phyloP scores from a whole-genome alignment of 352 stramenopile species.

The Phytopythium mirpurense region DNA sequence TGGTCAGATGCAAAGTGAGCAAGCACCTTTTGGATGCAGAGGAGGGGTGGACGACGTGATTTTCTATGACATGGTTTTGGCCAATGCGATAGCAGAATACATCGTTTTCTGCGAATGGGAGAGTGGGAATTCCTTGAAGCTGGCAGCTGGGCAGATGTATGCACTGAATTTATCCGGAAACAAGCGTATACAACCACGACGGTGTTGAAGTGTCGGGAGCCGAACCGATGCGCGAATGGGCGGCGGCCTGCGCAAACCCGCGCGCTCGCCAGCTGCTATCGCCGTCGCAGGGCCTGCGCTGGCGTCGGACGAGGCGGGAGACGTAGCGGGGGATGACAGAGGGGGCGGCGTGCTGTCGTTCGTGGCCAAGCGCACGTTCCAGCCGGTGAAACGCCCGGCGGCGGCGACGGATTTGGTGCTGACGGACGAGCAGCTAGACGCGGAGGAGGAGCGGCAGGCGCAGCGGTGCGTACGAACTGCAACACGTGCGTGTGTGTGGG shows the following conservation, averaged over 20 bases:
- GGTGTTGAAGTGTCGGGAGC: background rate
- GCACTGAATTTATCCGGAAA: no score
- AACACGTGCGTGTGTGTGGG: no score
- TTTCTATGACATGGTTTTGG: background rate
- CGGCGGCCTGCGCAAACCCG: constrained; percentile 34
- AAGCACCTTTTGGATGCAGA: background rate
- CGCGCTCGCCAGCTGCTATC: background rate
- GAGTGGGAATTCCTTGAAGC: no score
- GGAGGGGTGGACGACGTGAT: background rate
- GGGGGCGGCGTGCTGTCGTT: background rate
- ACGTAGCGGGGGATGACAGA: background rate
- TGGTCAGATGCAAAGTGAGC: background rate
- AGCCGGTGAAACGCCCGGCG: constrained; percentile 13
- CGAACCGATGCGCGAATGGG: constrained; percentile 17
- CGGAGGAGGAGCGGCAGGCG: constrained; percentile 49
- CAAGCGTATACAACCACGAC: no score
- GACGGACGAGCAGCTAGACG: constrained; percentile 43
- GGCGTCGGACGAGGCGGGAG: background rate
- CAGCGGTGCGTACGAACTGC: background rate
- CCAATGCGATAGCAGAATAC: no score
- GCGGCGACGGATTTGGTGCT: constrained; percentile 11
- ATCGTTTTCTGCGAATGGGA: no score
- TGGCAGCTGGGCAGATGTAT: no score
- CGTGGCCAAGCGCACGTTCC: constrained; percentile 14
- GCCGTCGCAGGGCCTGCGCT: background rate